These are phyloP conservation scores for Xylaria sp. DNA, from an alignment of 2,329 filamentous ascomycete species.

Conservation along the genomic window DNA sequence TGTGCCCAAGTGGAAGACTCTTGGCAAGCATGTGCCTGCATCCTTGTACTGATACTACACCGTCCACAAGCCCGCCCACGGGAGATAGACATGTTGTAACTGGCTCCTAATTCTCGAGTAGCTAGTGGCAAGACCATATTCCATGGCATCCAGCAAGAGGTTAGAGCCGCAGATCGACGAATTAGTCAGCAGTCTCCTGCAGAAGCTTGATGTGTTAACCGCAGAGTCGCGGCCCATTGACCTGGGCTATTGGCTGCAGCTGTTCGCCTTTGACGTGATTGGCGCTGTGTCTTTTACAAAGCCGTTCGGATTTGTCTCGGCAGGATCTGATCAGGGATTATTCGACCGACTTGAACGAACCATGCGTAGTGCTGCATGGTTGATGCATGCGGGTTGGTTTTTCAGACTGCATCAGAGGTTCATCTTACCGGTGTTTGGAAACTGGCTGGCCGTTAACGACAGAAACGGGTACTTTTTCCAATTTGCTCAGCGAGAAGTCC, in stretches of 20 bases:
- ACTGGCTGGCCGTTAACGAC: slow-evolving; percentile 33
- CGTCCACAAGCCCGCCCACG: background rate
- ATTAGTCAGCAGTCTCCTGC: slow-evolving; percentile 13
- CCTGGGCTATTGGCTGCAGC: slow-evolving; percentile 23
- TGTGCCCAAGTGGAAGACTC: background rate
- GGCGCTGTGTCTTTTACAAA: slow-evolving; percentile 30
- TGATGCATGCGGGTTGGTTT: slow-evolving; percentile 20
- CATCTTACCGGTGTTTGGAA: slow-evolving; percentile 24
- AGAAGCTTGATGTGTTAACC: slow-evolving; percentile 5
- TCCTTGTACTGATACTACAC: background rate
- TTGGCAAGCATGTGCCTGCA: background rate
- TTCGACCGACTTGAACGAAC: slow-evolving; percentile 14
- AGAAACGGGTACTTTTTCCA: slow-evolving; percentile 34
- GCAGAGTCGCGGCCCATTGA: slow-evolving; percentile 4
- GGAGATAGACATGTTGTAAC: background rate
- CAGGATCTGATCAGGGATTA: slow-evolving; percentile 6
- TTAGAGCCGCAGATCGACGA: slow-evolving; percentile 32
- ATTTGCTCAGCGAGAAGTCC: slow-evolving; percentile 4
- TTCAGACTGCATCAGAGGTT: slow-evolving; percentile 15
- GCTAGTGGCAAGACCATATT: slow-evolving; percentile 33
- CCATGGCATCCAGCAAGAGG: slow-evolving; percentile 32
- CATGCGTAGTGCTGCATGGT: slow-evolving; percentile 10
- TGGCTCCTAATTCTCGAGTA: background rate
- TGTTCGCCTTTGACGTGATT: slow-evolving; percentile 30
- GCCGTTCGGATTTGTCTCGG: slow-evolving; percentile 28